phyloP scores from a whole-genome alignment of 1,284 basidiomycete genomes.

The Trichosporon ovoides region DNA sequence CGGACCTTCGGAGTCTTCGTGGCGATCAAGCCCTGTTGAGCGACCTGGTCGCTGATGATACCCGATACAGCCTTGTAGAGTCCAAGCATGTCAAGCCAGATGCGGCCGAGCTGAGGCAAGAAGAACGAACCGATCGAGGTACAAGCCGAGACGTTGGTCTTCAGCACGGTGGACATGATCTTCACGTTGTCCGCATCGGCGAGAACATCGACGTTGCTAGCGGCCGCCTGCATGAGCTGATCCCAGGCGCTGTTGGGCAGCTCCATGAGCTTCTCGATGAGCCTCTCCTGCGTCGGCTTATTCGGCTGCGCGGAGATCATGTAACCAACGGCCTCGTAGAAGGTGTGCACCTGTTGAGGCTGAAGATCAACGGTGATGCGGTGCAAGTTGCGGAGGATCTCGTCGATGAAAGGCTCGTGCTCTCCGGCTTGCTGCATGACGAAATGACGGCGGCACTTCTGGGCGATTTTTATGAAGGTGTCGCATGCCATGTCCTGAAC shows the following conservation, averaged over 20 bases:
- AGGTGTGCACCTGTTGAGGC: constrained; percentile 92
- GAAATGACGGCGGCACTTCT: constrained; percentile 96
- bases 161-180: constrained; percentile 92
- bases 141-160: constrained; percentile 98
- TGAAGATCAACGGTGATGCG: constrained; percentile 95
- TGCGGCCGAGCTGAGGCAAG: constrained; percentile 88
- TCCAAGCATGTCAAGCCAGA: constrained; percentile 98
- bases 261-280: constrained; percentile 95
- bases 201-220: constrained; percentile 87
- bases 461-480: constrained; percentile 99
- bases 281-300: constrained; percentile 90
- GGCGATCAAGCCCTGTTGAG: constrained; percentile 78
- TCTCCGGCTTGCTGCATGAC: constrained; percentile 98
- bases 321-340: constrained; percentile 97
- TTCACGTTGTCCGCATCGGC: constrained; percentile 92
- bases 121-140: constrained; percentile 96
- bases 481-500: constrained; percentile 99
- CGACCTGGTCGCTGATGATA: constrained; percentile 93
- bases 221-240: constrained; percentile 91
- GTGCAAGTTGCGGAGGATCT: constrained; percentile 87
- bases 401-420: constrained; percentile 95
- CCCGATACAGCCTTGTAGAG: constrained; percentile 96
- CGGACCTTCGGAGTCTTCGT: constrained; percentile 98
- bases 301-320: constrained; percentile 99
- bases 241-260: constrained; percentile 98